Evolutionary conservation across 345 rosid genomes (phyloP).

Genomic region (Geranium brycei): DNA sequence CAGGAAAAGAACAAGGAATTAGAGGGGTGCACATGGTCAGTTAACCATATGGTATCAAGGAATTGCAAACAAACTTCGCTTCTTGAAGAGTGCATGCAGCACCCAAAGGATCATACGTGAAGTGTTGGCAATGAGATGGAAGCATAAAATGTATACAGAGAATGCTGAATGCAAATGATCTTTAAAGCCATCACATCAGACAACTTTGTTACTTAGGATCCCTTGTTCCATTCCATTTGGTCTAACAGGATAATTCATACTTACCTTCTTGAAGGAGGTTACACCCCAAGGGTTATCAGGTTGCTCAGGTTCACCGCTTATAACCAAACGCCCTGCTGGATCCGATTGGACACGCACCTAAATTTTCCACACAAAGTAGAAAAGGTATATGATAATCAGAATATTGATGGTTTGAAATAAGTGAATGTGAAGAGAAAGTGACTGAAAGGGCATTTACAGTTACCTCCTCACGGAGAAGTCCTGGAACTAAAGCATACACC

Average conservation of each 20-base stretch:
- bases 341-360: slow-evolving; percentile 72
- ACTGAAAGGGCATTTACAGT: slow-evolving; percentile 1
- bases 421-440: background rate
- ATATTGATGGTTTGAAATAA: background rate
- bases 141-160: no score
- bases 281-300: slow-evolving; percentile 70
- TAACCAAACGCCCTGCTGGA: slow-evolving; percentile 63
- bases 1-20: background rate
- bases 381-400: background rate
- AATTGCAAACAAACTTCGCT: no score
- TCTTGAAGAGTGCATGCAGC: no score
- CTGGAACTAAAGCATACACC: slow-evolving; percentile 65
- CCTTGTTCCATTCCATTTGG: no score
- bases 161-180: no score
- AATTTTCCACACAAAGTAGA: slow-evolving; percentile 9
- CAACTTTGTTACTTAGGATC: no score
- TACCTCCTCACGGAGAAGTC: slow-evolving; percentile 66
- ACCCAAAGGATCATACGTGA: no score
- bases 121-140: no score
- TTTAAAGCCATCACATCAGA: background rate
- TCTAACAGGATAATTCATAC: background rate
- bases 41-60: no score
- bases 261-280: slow-evolving; percentile 56
- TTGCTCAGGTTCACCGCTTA: slow-evolving; percentile 53
- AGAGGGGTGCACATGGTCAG: no score